Conservation (phyloP, 2,329 filamentous ascomycete species). For the Calonectria pauciramosa region DNA sequence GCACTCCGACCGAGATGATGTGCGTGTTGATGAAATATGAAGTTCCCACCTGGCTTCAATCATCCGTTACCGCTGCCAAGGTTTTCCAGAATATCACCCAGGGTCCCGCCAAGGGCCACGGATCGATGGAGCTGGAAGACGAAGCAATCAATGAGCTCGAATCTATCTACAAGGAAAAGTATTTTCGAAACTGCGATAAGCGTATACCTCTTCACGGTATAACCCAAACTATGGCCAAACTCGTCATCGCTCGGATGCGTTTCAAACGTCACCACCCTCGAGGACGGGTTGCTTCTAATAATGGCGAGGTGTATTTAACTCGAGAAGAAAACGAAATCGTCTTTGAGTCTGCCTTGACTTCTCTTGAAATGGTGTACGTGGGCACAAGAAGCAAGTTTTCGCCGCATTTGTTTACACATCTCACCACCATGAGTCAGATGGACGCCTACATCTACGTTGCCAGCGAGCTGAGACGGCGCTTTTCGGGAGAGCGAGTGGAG, state of each 20-base stretch:
- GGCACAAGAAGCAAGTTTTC: slow-evolving; percentile 45
- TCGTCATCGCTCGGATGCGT: slow-evolving; percentile 45
- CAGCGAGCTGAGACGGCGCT: slow-evolving; percentile 45
- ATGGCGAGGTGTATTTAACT: slow-evolving; percentile 28
- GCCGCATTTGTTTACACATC: slow-evolving; percentile 46
- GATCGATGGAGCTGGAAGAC: slow-evolving; percentile 32
- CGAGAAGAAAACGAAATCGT: slow-evolving; percentile 40
- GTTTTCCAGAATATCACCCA: slow-evolving; percentile 35
- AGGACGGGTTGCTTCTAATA: slow-evolving; percentile 1
- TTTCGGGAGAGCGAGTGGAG: slow-evolving; percentile 29
- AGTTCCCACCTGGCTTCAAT: slow-evolving; percentile 43
- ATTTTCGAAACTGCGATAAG: slow-evolving; percentile 38
- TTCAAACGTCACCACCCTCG: slow-evolving; percentile 49
- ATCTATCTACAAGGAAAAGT: slow-evolving; percentile 39
- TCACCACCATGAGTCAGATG: slow-evolving; percentile 44
- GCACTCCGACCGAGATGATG: slow-evolving; percentile 70
- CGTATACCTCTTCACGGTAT: slow-evolving; percentile 47
- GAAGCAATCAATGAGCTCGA: slow-evolving; percentile 46
- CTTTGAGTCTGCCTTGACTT: slow-evolving; percentile 41
- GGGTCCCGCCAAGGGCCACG: slow-evolving; percentile 12
- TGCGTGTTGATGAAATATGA: slow-evolving; percentile 52
- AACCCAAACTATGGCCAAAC: slow-evolving; percentile 36
- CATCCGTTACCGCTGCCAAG: slow-evolving; percentile 37
- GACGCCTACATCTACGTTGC: slow-evolving; percentile 50
- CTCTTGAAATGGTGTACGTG: slow-evolving; percentile 41